Evolutionary conservation across 1,284 basidiomycete genomes (phyloP).

Genomic region (Boletus hoseneyae): DNA sequence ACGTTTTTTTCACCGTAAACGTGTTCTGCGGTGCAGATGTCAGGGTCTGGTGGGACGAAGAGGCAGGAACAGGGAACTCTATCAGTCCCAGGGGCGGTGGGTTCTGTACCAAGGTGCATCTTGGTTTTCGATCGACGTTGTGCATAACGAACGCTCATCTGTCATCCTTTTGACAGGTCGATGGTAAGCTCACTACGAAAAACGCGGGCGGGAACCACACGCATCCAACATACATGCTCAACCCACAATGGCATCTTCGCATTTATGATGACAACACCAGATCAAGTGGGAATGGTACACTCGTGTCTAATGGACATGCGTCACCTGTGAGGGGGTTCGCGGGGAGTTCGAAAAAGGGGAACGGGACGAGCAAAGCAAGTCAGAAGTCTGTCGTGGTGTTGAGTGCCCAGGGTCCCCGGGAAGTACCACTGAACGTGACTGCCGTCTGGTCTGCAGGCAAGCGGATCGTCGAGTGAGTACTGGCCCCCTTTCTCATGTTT

Average conservation of each 20-base stretch:
- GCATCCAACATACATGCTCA: slow-evolving; percentile 80
- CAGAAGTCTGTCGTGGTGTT: slow-evolving; percentile 48
- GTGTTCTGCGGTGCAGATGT: slow-evolving; percentile 47
- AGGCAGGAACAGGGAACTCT: slow-evolving; percentile 13
- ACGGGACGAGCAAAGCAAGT: slow-evolving; percentile 1
- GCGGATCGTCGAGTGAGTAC: slow-evolving; percentile 70
- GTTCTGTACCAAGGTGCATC: slow-evolving; percentile 22
- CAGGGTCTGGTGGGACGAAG: slow-evolving; percentile 47
- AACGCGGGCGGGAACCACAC: slow-evolving; percentile 83
- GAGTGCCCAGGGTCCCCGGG: slow-evolving; percentile 55
- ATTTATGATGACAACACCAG: slow-evolving; percentile 37
- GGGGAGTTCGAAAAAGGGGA: not conserved
- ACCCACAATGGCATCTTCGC: slow-evolving; percentile 82
- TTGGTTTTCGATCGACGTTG: not conserved
- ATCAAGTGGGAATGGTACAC: not conserved
- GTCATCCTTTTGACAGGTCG: slow-evolving; percentile 42
- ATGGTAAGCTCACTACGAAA: slow-evolving; percentile 62
- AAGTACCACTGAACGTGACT: slow-evolving; percentile 74
- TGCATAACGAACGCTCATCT: slow-evolving; percentile 8
- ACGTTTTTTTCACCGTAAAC: slow-evolving; percentile 63
- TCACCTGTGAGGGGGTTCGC: not conserved
- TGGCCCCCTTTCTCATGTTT: not conserved
- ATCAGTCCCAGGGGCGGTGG: slow-evolving; percentile 1
- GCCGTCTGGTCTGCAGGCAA: slow-evolving; percentile 74
- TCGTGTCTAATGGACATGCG: not conserved